Evolutionary conservation across 352 stramenopile species (phyloP), one percentile per base, ranked within the genome.

Genomic region (Peronospora tabacina): DNA sequence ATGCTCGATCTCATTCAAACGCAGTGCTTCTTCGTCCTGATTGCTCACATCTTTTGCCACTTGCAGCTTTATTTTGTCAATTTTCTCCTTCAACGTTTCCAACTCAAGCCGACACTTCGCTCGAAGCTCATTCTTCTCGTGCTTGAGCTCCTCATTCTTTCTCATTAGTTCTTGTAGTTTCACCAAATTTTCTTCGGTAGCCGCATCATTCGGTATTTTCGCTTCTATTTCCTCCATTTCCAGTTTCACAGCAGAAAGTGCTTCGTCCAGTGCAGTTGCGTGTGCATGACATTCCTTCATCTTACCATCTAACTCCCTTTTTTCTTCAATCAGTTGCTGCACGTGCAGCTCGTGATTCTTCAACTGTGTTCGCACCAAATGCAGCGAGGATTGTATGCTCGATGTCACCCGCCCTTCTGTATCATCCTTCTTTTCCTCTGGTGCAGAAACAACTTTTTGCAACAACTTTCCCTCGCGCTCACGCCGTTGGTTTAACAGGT

Each of bases 141-240:
- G 56, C 46, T 87, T 87, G 2, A 88, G 60, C 11, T 41, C 41
- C 41, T 86, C 74, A 26, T 85, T 85, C 29, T 73, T 61, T 26
- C 50, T 28, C 13, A 88, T 46, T 10, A 89, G 41, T 13, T 61
- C 39, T 2, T 55, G 57, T 15, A 90, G 32, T 19, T 41, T 63
- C 9, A 15, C 26, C 1, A 85, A 11, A 0, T 73, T 35, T 0
- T 51, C 44, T 24, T 78, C 55, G 0, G 57, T 32, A 9, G 48
- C 58, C 0, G 49, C 42, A 9, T 82, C 51, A 15, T 65, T 46
- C 0, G 61, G 42, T 22, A 65, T 64, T 29, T 78, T 58, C 3
- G 40, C 54, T 36, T 73, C 59, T 1, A 90, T 44, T 13, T 66
- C 46, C 1, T 50, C 20, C 3, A 75, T 34, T 26, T 94, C 61